Evolutionary conservation across 2,329 filamentous ascomycete species (phyloP), one percentile per base, ranked within the genome.

Genomic region (Alternaria triticimaculans): DNA sequence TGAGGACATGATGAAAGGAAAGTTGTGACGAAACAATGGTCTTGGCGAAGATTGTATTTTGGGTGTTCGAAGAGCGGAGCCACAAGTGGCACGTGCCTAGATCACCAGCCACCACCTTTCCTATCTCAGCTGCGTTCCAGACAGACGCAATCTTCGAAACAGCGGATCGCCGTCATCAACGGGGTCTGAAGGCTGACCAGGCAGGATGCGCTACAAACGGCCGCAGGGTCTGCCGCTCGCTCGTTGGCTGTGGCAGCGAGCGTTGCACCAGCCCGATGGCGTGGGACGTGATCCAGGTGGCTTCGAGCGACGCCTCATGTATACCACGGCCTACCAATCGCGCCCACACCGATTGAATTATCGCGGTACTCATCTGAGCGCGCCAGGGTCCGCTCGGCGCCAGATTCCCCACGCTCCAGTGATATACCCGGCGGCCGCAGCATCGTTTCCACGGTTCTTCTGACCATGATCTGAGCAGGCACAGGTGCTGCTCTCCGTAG

Each of bases 1-100:
- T 63, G 72, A 72, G 48, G 67, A 59, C 76, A 78, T 79, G 20
- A 50, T 18, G 60, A 63, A 61, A 66, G 46, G 54, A 21, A 62
- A 48, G 59, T 60, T 44, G 65, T 65, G 63, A 65, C 62, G 60
- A 62, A 41, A 23, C 37, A 18, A 37, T 62, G 45, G 66, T 60
- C 69, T 69, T 66, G 66, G 66, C 68, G 51, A 57, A 41, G 54
- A 56, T 67, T 56, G 64, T 66, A 68, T 66, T 71, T 73, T 69
- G 64, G 66, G 58, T 60, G 63, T 61, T 30, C 45, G 57, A 50
- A 45, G 45, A 60, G 66, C 67, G 21, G 50, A 62, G 64, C 56
- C 65, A 9, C 15, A 20, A 55, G 50, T 59, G 15, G 56, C 64
- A 58, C 66, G 62, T 64, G 61, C 60, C 44, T 45, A 58, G 58